Conservation (phyloP, 768 basidiomycete genomes). For the Amanita exitialis region DNA sequence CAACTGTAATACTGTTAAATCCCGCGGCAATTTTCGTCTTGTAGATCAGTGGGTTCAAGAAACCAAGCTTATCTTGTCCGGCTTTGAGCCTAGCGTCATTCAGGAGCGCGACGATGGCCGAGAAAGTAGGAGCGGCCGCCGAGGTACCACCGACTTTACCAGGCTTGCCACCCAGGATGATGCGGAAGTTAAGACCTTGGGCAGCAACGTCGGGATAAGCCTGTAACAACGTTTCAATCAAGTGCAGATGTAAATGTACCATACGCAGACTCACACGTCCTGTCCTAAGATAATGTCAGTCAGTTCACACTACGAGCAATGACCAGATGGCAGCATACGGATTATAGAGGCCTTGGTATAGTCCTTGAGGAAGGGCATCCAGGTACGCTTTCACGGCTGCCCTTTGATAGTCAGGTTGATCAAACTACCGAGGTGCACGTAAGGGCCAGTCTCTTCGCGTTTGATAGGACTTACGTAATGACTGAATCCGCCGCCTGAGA, state of each 20-base stretch:
- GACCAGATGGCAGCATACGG: conserved; percentile 23
- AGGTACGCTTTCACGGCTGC: conserved; percentile 28
- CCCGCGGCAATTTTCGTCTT: conserved; percentile 19
- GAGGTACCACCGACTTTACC: conserved; percentile 48
- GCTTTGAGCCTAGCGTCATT: conserved; percentile 45
- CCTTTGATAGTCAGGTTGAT: conserved; percentile 29
- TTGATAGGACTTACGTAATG: conserved; percentile 34
- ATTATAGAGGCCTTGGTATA: conserved; percentile 46
- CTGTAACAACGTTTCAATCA: conserved; percentile 16
- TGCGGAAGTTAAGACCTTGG: conserved; percentile 36
- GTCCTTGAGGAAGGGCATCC: conserved; percentile 24
- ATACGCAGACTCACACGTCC: conserved; percentile 34
- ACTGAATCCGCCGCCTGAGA: conserved; percentile 71
- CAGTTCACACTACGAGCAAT: neutral
- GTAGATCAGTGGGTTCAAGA: conserved; percentile 58
- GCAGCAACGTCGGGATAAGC: conserved; percentile 59
- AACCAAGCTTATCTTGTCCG: conserved; percentile 39
- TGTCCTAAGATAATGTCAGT: conserved; percentile 16
- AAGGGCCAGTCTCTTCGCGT: too few relatives aligned
- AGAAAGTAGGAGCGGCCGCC: conserved; percentile 49
- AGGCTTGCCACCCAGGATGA: conserved; percentile 30
- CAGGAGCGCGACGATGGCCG: conserved; percentile 49
- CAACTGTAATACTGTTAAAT: conserved; percentile 48
- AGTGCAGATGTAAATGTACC: neutral
- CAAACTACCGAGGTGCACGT: conserved; percentile 11